Conservation (phyloP, 768 basidiomycete species). For the Xerocomus brunneocitrinus region DNA sequence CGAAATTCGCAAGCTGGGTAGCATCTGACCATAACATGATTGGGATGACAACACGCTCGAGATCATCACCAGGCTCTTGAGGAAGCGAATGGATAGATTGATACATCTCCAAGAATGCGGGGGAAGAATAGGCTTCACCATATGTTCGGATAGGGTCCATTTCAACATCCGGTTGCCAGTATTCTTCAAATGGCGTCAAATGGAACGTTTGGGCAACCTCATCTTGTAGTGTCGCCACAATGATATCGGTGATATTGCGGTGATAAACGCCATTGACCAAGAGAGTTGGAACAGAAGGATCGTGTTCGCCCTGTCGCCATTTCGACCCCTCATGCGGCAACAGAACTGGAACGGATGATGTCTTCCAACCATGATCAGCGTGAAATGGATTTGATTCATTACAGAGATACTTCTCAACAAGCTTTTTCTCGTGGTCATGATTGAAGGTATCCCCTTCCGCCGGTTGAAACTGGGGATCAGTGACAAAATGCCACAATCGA, state of each 20-base stretch:
- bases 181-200: neutral
- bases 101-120: neutral
- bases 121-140: neutral
- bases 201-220: neutral
- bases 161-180: neutral
- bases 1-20: neutral
- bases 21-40: neutral
- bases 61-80: neutral
- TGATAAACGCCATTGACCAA: neutral
- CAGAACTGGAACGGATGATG: conserved; percentile 1
- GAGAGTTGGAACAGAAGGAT: neutral
- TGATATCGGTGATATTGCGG: neutral
- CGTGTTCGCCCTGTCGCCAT: neutral
- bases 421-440: neutral
- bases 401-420: conserved; percentile 4
- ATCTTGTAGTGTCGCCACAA: neutral
- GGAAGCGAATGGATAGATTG: neutral
- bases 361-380: neutral
- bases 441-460: conserved; percentile 11
- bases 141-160: neutral
- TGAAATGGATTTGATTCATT: neutral
- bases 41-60: neutral
- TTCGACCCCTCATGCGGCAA: conserved; percentile 1
- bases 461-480: conserved; percentile 17
- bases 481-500: conserved; percentile 28